Evolutionary conservation across 2,329 filamentous ascomycete genomes (phyloP).

Genomic region (Sclerotiophoma versabilis): DNA sequence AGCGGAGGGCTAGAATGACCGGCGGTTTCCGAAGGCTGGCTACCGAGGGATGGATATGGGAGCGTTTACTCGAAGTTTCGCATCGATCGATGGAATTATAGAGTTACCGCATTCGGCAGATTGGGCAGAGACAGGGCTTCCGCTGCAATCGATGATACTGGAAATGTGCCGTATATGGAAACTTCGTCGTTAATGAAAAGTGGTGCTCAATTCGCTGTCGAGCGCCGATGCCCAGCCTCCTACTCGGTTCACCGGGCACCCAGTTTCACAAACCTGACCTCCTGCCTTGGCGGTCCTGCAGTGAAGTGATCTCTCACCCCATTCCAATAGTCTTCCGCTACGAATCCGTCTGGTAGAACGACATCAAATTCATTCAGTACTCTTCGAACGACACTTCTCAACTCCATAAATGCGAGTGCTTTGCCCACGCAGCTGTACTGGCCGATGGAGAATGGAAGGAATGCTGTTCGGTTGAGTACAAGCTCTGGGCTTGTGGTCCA

Average conservation of each 20-base stretch:
- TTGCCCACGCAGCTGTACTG: conserved; percentile 74
- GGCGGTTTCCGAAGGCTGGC: conserved; percentile 2
- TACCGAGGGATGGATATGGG: not conserved
- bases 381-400: conserved; percentile 66
- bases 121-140: not conserved
- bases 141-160: not conserved
- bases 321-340: conserved; percentile 23
- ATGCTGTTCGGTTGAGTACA: conserved; percentile 57
- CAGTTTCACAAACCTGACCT: conserved; percentile 22
- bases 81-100: not conserved
- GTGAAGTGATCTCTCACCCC: conserved; percentile 35
- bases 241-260: not conserved
- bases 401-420: conserved; percentile 67
- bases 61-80: not conserved
- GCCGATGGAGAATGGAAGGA: conserved; percentile 74
- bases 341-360: conserved; percentile 27
- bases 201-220: not conserved
- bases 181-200: not conserved
- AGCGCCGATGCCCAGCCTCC: not conserved
- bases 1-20: conserved; percentile 1
- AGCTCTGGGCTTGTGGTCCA: conserved; percentile 31
- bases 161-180: not conserved
- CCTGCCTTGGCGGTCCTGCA: conserved; percentile 27
- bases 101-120: not conserved
- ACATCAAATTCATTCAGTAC: conserved; percentile 66